Evolutionary conservation across 108 stramenopile species (phyloP).

Genomic region (Cyclotella distinguenda): DNA sequence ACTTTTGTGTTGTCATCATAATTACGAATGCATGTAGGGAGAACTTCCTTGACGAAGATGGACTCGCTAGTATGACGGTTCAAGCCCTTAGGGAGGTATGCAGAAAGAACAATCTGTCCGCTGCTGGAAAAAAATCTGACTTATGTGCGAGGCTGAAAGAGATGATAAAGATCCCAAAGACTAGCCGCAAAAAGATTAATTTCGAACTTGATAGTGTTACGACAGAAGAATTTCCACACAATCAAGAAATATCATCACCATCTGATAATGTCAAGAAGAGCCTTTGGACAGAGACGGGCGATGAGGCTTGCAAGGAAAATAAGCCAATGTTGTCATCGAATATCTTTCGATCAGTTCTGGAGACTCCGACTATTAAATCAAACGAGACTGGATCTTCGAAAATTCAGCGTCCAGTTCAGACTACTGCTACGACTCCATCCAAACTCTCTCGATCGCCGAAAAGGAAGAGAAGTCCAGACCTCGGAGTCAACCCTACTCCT

Average conservation of each 20-base stretch:
- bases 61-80: conserved; percentile 31
- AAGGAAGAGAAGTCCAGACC: conserved; percentile 4
- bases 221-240: too few species aligned
- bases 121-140: conserved; percentile 47
- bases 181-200: conserved; percentile 19
- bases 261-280: conserved; percentile 15
- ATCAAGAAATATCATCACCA: conserved; percentile 7
- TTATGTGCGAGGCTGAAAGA: conserved; percentile 29
- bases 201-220: conserved; percentile 23
- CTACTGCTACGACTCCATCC: background rate
- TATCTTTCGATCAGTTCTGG: too few species aligned
- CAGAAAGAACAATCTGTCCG: conserved; percentile 27
- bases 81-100: conserved; percentile 25
- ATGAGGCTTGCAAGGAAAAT: background rate
- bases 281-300: conserved; percentile 6
- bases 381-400: too few species aligned
- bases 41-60: conserved; percentile 23
- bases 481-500: background rate
- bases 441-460: background rate
- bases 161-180: conserved; percentile 1
- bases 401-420: too few species aligned
- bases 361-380: too few species aligned
- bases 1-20: background rate
- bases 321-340: too few species aligned
- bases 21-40: conserved; percentile 3